phyloP scores from a whole-genome alignment of 1,284 basidiomycete genomes.

The Sporisorium reilianum region DNA sequence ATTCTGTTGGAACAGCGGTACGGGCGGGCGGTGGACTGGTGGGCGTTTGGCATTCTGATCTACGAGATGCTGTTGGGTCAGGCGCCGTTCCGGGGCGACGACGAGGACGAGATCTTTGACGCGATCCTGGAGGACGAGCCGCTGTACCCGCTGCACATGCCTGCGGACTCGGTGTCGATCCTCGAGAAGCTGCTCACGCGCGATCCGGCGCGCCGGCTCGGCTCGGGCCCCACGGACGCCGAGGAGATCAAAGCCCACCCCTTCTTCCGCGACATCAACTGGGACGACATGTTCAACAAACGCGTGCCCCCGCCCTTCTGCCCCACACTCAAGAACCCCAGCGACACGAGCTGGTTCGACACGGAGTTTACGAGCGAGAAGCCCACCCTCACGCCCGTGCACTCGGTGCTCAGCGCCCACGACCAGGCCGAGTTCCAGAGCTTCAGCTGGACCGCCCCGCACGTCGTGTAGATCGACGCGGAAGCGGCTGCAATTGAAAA shows the following conservation, averaged over 20 bases:
- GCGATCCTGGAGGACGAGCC: conserved; percentile 99
- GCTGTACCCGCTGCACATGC: conserved; percentile 99
- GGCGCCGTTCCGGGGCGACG: conserved; percentile 98
- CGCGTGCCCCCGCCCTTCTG: conserved; percentile 97
- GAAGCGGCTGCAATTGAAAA: neutral
- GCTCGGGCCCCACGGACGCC: conserved; percentile 91
- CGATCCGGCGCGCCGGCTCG: conserved; percentile 91
- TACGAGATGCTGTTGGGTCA: conserved; percentile 99
- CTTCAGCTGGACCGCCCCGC: conserved; percentile 61
- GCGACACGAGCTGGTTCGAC: conserved; percentile 83
- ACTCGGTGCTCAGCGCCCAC: conserved; percentile 88
- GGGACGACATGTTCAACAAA: conserved; percentile 94
- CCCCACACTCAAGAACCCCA: conserved; percentile 80
- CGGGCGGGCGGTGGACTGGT: conserved; percentile 98
- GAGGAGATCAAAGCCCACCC: conserved; percentile 97
- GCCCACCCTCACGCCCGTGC: conserved; percentile 96
- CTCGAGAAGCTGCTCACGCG: conserved; percentile 92
- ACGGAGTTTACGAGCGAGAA: conserved; percentile 97
- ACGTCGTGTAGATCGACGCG: conserved; percentile 6
- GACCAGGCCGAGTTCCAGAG: conserved; percentile 78
- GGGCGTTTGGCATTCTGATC: conserved; percentile 98
- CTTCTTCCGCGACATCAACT: conserved; percentile 98
- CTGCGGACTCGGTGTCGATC: conserved; percentile 93
- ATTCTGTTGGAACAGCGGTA: conserved; percentile 98
- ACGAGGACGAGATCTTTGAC: conserved; percentile 99